Evolutionary conservation across 345 rosid genomes (phyloP), one percentile per base, ranked within the genome.

Genomic region (Eucalyptus urophylla): DNA sequence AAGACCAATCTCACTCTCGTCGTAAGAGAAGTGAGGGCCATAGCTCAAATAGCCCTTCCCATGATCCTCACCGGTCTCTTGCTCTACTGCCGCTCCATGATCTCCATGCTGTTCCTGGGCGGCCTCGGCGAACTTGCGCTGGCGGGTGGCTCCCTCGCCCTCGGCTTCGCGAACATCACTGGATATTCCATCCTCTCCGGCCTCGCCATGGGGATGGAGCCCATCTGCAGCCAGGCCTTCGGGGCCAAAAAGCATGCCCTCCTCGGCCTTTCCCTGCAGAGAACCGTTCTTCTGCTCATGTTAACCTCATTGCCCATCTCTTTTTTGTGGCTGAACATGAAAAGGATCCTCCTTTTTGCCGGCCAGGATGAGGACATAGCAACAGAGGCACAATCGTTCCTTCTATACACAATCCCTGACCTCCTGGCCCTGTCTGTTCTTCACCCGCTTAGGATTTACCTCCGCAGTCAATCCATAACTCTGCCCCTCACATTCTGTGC

Each of bases 141-240:
- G 50, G 98, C 99, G 3, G 99, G 98, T 11, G 99, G 99, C 37
- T 95, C 99, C 2, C 96, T 97, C 19, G 99, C 99, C 31, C 60
- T 95, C 6, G 98, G 96, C 27, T 97, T 97, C 53, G 99, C 99
- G 27, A 97, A 97, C 92, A 96, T 97, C 67, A 96, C 97, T 8
- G 99, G 99, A 7, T 96, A 97, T 91, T 96, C 99, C 31, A 88
- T 97, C 88, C 96, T 97, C 86, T 96, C 99, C 8, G 99, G 99
- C 80, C 94, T 97, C 7, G 95, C 98, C 89, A 93, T 94, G 95
- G 99, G 99, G 8, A 97, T 97, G 95, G 99, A 97, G 89, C 95
- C 99, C 15, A 95, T 97, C 43, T 97, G 99, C 87, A 95, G 97
- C 3, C 99, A 97, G 90, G 97, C 99, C 45, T 94, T 93, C 49